Conservation (phyloP, 2,329 filamentous ascomycete genomes). For the Meredithiella fracta region DNA sequence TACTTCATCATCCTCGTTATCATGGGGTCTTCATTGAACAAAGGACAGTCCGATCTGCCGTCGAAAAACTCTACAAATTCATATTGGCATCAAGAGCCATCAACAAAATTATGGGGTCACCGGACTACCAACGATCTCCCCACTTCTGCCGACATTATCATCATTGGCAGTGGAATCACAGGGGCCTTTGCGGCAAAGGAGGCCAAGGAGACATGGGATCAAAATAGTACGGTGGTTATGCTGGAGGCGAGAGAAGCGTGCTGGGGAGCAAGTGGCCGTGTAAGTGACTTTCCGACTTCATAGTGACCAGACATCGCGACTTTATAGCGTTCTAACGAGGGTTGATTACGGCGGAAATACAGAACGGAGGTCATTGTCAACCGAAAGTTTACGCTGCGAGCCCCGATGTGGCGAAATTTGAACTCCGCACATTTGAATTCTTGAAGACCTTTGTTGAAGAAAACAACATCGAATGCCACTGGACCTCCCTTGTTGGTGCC, state of each 20-base stretch:
- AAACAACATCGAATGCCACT: constrained; percentile 52
- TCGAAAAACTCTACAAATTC: constrained; percentile 43
- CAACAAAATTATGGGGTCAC: constrained; percentile 46
- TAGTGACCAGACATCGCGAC: neutral
- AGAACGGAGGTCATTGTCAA: constrained; percentile 62
- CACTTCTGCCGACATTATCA: constrained; percentile 45
- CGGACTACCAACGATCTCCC: constrained; percentile 50
- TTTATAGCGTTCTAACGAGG: neutral
- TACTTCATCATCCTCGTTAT: neutral
- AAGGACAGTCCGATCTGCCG: constrained; percentile 37
- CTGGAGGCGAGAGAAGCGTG: constrained; percentile 67
- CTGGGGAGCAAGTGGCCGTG: constrained; percentile 68
- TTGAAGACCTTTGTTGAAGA: constrained; percentile 40
- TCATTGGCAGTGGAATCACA: constrained; percentile 62
- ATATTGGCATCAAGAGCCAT: constrained; percentile 60
- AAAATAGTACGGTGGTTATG: constrained; percentile 44
- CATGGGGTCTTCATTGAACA: neutral
- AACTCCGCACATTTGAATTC: constrained; percentile 49
- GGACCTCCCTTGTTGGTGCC: constrained; percentile 44
- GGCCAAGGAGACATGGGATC: constrained; percentile 30
- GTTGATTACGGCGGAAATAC: neutral
- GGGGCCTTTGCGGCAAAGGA: constrained; percentile 55
- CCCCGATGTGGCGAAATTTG: constrained; percentile 51
- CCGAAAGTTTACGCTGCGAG: constrained; percentile 46
- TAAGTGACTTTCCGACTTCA: constrained; percentile 25